phyloP scores from a whole-genome alignment of 2,329 filamentous ascomycete genomes.

The Microsporum canis region DNA sequence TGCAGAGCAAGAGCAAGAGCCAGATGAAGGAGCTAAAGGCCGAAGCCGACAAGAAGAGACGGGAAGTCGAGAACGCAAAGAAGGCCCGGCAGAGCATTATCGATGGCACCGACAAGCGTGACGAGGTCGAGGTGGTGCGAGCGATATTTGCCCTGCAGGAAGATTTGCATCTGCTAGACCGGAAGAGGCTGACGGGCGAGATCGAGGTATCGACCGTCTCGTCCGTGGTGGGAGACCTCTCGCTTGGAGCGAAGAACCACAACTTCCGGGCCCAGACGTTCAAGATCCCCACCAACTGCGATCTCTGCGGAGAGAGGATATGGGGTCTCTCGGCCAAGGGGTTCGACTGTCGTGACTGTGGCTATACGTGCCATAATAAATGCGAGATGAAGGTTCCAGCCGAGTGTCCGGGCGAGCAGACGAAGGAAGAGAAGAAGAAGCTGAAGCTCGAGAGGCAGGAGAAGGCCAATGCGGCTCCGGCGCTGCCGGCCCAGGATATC shows the following conservation, averaged over 20 bases:
- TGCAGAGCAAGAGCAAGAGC: slow-evolving; percentile 79
- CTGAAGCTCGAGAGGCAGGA: slow-evolving; percentile 78
- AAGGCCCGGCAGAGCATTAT: slow-evolving; percentile 62
- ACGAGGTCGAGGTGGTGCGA: slow-evolving; percentile 74
- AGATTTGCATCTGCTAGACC: slow-evolving; percentile 70
- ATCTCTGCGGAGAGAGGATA: slow-evolving; percentile 89
- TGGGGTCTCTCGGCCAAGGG: slow-evolving; percentile 96
- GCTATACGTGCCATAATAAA: slow-evolving; percentile 96
- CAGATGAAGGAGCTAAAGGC: slow-evolving; percentile 68
- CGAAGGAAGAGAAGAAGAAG: slow-evolving; percentile 91
- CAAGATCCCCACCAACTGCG: slow-evolving; percentile 97
- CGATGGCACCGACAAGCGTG: slow-evolving; percentile 75
- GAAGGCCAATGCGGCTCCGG: slow-evolving; percentile 50
- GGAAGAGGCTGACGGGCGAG: slow-evolving; percentile 74
- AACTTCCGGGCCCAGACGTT: slow-evolving; percentile 99
- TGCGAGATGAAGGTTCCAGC: slow-evolving; percentile 98
- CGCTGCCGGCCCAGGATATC: slow-evolving; percentile 21
- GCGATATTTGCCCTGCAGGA: slow-evolving; percentile 79
- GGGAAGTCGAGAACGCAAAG: slow-evolving; percentile 71
- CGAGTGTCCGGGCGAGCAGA: slow-evolving; percentile 86
- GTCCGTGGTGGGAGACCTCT: slow-evolving; percentile 81
- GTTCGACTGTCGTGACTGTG: slow-evolving; percentile 90
- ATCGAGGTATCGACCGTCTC: slow-evolving; percentile 90
- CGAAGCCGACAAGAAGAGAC: slow-evolving; percentile 74
- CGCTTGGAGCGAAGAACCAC: slow-evolving; percentile 83